Percentiles rank a stretch among this genome's conserved stretches.
phyloP scores from a whole-genome alignment of 768 basidiomycete species.

The Artomyces pyxidatus region DNA sequence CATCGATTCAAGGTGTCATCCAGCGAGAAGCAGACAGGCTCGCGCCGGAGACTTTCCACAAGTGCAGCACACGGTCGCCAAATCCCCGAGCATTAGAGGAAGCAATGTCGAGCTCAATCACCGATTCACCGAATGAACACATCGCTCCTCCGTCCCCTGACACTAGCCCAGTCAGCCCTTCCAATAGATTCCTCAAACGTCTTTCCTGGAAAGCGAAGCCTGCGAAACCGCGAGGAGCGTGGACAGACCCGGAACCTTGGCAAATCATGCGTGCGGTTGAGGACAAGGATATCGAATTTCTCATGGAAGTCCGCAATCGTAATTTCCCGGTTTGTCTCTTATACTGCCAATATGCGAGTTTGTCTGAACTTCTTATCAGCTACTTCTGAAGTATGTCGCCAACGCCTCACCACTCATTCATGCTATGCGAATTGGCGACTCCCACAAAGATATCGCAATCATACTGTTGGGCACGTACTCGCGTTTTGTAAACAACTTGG shows the following conservation, averaged over 20 bases:
- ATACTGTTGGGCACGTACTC: constrained; percentile 85
- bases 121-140: constrained; percentile 15
- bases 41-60: constrained; percentile 50
- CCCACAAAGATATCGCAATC: constrained; percentile 79
- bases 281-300: constrained; percentile 67
- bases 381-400: constrained; percentile 79
- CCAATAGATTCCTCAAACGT: not conserved
- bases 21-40: constrained; percentile 58
- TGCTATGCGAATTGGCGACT: constrained; percentile 73
- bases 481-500: constrained; percentile 82
- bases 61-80: constrained; percentile 19
- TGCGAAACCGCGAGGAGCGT: constrained; percentile 7
- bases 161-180: not conserved
- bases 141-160: not conserved
- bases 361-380: constrained; percentile 27
- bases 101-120: constrained; percentile 20
- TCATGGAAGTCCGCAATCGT: constrained; percentile 78
- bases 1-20: constrained; percentile 46
- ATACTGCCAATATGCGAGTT: not conserved
- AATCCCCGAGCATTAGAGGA: constrained; percentile 21
- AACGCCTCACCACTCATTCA: constrained; percentile 86
- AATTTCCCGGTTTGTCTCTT: constrained; percentile 60
- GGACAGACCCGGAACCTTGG: constrained; percentile 32
- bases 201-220: not conserved
- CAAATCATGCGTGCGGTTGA: constrained; percentile 84